Evolutionary conservation across 371 early-diverging fungal species (phyloP), one percentile per base, ranked within the genome.

Genomic region (Rhizopus delemar): DNA sequence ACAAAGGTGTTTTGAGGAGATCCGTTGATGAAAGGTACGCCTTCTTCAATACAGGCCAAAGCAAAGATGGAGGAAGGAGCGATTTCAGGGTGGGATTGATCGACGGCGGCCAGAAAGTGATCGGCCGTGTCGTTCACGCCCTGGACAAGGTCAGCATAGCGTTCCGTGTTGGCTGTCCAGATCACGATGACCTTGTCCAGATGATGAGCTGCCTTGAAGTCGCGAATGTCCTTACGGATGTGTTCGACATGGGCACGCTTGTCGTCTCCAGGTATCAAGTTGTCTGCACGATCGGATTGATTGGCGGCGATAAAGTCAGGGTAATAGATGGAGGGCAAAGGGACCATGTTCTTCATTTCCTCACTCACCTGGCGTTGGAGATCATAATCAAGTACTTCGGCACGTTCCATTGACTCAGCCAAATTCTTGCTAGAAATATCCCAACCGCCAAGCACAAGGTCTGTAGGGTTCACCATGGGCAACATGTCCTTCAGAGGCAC

Each of bases 141-240:
- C n/a, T 78, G 77, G 41, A 93, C 71, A 49, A 98, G 74, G 54
- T 81, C 80, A 46, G 85, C 78, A 67, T 82, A 95, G 59, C 98
- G 91, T 82, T 98, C 98, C 28, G 98, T 98, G 86, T 95, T 97
- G 77, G 97, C 98, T 36, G 98, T 95, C 98, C 98, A 98, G 69
- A 98, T 81, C 28, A 98, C 93, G 62, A 98, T 86, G 54, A 98
- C 91, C 79, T 89, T 90, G 78, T 98, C 97, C 16, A 98, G 84
- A 13, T 77, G 62, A 73, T 98, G 87, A 62, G 74, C 66, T 52
- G 79, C 81, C 87, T 96, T 96, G 81, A 98, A 98, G 58, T 93
- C 86, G 60, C 93, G 89, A 65, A 97, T 97, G 69, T 97, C 95
- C 65, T 83, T 81, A 72, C 96, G 91, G 74, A 97, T 90, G 41